Evolutionary conservation across 1,284 basidiomycete genomes (phyloP).

Genomic region (Stygiomarasmius scandens): DNA sequence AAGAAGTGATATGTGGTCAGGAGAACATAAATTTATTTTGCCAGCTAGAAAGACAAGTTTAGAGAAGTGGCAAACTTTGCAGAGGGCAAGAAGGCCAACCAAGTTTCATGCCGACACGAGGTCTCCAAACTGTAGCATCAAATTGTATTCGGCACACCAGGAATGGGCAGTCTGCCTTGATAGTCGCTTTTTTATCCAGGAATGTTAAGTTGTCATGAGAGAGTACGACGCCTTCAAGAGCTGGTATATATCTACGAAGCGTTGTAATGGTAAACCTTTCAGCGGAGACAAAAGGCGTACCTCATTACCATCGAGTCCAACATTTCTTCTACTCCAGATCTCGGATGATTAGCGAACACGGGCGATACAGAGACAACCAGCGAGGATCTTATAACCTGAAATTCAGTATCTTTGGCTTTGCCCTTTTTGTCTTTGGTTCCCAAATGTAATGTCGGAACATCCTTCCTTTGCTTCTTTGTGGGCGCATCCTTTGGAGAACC

Average conservation of each 20-base stretch:
- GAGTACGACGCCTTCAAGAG: slow-evolving; percentile 86
- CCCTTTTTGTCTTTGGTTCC: slow-evolving; percentile 43
- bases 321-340: slow-evolving; percentile 81
- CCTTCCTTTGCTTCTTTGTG: slow-evolving; percentile 33
- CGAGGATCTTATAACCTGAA: slow-evolving; percentile 66
- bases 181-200: slow-evolving; percentile 64
- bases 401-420: slow-evolving; percentile 57
- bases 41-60: slow-evolving; percentile 58
- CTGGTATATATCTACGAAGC: slow-evolving; percentile 80
- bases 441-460: slow-evolving; percentile 9
- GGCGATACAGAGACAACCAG: slow-evolving; percentile 83
- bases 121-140: slow-evolving; percentile 89
- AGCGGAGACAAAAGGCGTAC: slow-evolving; percentile 41
- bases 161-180: slow-evolving; percentile 89
- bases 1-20: slow-evolving; percentile 92
- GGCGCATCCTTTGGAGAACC: slow-evolving; percentile 24
- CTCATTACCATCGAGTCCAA: slow-evolving; percentile 93
- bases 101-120: slow-evolving; percentile 82
- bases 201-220: slow-evolving; percentile 83
- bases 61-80: slow-evolving; percentile 14
- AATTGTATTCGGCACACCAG: slow-evolving; percentile 78
- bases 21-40: slow-evolving; percentile 87
- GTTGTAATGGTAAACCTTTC: background rate
- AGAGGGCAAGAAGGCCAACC: slow-evolving; percentile 54
- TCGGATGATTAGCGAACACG: slow-evolving; percentile 72